phyloP scores from a whole-genome alignment of 371 early-diverging fungal genomes.

The Chytridium lagenaria region DNA sequence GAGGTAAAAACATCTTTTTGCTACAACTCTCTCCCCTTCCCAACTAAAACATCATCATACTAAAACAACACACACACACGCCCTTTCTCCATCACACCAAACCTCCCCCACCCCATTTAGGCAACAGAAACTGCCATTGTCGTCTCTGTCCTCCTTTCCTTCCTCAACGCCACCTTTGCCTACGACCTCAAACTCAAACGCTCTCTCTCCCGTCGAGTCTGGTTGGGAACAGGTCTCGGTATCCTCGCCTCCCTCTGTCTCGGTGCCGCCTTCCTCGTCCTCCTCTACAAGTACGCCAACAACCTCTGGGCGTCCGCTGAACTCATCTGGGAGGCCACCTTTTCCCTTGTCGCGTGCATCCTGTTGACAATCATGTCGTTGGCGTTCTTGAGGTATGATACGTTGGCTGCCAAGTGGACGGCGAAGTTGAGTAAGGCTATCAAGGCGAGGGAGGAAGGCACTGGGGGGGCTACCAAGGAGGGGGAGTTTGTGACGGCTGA shows the following conservation, averaged over 20 bases:
- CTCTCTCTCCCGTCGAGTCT: constrained; percentile 56
- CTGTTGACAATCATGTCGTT: constrained; percentile 74
- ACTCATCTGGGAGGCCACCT: constrained; percentile 81
- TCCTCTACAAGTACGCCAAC: constrained; percentile 70
- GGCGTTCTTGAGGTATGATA: constrained; percentile 75
- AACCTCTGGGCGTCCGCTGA: constrained; percentile 77
- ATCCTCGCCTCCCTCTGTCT: constrained; percentile 53
- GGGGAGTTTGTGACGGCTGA: neutral
- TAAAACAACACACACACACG: no score
- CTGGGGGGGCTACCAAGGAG: neutral
- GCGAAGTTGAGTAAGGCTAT: constrained; percentile 31
- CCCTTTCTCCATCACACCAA: no score
- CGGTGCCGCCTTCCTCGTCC: constrained; percentile 71
- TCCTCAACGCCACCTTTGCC: constrained; percentile 66
- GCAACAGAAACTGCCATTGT: constrained; percentile 84
- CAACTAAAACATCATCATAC: neutral
- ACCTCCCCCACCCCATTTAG: no score
- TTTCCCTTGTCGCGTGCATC: constrained; percentile 70
- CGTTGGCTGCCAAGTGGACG: constrained; percentile 47
- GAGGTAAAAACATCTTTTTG: constrained; percentile 53
- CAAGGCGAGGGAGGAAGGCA: neutral
- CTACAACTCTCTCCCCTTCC: neutral
- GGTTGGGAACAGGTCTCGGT: constrained; percentile 46
- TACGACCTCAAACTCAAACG: constrained; percentile 52
- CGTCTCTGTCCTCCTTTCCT: constrained; percentile 78